Evolutionary conservation across 2,329 filamentous ascomycete species (phyloP).

Genomic region (Botryosphaeria dothidea): DNA sequence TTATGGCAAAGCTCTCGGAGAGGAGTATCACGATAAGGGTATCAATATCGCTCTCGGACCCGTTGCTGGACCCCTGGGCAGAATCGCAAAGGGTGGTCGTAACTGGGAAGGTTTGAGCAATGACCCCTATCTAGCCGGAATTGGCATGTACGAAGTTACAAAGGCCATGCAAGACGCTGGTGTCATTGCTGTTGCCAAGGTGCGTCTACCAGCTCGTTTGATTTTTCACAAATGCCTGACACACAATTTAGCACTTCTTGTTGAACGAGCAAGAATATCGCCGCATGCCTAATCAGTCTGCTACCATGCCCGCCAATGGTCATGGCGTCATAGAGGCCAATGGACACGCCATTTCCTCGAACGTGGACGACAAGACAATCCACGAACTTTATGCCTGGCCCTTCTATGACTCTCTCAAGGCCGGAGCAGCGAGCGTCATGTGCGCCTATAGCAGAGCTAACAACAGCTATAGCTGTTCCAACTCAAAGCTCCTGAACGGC

Average conservation of each 20-base stretch:
- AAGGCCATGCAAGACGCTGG: conserved; percentile 57
- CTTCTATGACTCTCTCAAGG: conserved; percentile 61
- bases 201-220: conserved; percentile 38
- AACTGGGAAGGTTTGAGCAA: conserved; percentile 74
- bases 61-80: conserved; percentile 67
- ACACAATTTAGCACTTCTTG: conserved; percentile 51
- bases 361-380: conserved; percentile 64
- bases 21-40: conserved; percentile 42
- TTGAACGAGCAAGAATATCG: conserved; percentile 62
- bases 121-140: conserved; percentile 65
- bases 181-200: conserved; percentile 58
- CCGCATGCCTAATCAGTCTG: conserved; percentile 37
- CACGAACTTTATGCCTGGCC: conserved; percentile 70
- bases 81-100: conserved; percentile 58
- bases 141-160: conserved; percentile 51
- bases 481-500: conserved; percentile 47
- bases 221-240: not conserved
- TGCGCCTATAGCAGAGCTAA: conserved; percentile 49
- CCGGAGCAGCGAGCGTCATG: conserved; percentile 62
- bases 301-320: conserved; percentile 27
- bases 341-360: conserved; percentile 48
- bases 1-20: conserved; percentile 35
- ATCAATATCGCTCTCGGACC: conserved; percentile 71
- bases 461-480: conserved; percentile 35
- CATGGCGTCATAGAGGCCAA: conserved; percentile 50